Evolutionary conservation across 176 grass and related monocot genomes (phyloP), one percentile per base, ranked within the genome.

Genomic region (barley (Hordeum vulgare)): DNA sequence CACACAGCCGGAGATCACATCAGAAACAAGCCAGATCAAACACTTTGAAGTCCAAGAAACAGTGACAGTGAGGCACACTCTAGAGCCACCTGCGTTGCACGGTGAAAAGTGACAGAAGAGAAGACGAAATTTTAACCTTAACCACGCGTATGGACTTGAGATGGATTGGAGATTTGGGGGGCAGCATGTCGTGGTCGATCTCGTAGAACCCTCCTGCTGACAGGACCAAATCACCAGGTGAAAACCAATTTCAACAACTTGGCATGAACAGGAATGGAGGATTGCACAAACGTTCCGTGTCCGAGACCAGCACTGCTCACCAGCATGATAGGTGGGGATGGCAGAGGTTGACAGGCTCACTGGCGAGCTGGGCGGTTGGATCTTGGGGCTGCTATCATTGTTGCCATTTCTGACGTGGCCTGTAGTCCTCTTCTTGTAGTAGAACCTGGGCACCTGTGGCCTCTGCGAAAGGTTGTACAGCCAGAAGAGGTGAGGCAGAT

Each of bases 181-280:
- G 93, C 74, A 95, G 81, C 85, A 58, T 92, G 65, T 81, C 85
- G 76, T 95, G 93, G 81, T 95, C 80, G 71, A 95, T 95, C 81
- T 95, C 93, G 80, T 92, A 92, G 85, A 92, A 95, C 21, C 80
- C 79, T 80, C 90, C 93, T 92, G 80, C 83, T 11, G 17, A 80
- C 44, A 6, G 21, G 53, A 79, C 37, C 75, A 80, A 65, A 75
- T 20, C 24, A 79, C 13, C 24, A 29, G 5, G 24, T 74, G 42
- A 74, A 74, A 47, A 78, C 51, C 75, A 75, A 66, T 82, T 71
- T 80, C 67, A 83, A 25, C 59, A 74, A 79, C 34, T 60, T 83
- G 11, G 3, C 68, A 68, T 20, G 54, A 78, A 66, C 37, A 75
- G 40, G 28, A 78, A 60, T 66, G 67, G n/a, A 49, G 49, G 70